A percentile compares a stretch with the other conserved stretches of the same genome.
phyloP scores from a whole-genome alignment of 495 filamentous ascomycete genomes.

The Chaetomium cochliodes region DNA sequence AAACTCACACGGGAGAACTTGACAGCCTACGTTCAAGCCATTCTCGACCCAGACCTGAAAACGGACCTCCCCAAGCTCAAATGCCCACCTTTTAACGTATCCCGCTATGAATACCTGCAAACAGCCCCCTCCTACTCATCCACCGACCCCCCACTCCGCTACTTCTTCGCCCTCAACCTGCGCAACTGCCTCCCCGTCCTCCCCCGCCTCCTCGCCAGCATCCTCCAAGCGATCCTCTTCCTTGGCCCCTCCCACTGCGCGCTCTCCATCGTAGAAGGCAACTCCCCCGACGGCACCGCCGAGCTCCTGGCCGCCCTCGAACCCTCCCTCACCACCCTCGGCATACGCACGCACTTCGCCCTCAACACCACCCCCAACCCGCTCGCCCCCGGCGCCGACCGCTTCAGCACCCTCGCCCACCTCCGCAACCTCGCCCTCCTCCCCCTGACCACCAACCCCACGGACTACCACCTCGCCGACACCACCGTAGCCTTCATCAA shows the following conservation, averaged over 20 bases:
- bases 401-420: conserved; percentile 43
- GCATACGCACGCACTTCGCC: conserved; percentile 37
- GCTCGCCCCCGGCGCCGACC: conserved; percentile 27
- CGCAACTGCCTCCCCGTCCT: conserved; percentile 42
- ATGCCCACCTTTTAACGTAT: not conserved
- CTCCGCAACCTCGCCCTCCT: conserved; percentile 49
- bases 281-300: conserved; percentile 51
- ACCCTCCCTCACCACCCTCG: conserved; percentile 35
- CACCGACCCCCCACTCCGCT: conserved; percentile 17
- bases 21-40: not conserved
- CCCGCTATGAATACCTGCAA: conserved; percentile 1
- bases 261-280: conserved; percentile 50
- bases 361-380: conserved; percentile 41
- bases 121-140: conserved; percentile 62
- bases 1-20: not conserved
- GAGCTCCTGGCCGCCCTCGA: conserved; percentile 44
- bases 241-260: conserved; percentile 49
- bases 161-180: conserved; percentile 53
- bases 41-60: too few relatives aligned
- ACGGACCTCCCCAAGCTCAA: not conserved
- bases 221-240: conserved; percentile 48
- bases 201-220: conserved; percentile 45
- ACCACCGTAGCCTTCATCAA: conserved; percentile 51
- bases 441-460: conserved; percentile 29
- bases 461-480: conserved; percentile 22